Base-by-base conservation (phyloP, 1,284 basidiomycete species). In the Ustilago crameri region DNA sequence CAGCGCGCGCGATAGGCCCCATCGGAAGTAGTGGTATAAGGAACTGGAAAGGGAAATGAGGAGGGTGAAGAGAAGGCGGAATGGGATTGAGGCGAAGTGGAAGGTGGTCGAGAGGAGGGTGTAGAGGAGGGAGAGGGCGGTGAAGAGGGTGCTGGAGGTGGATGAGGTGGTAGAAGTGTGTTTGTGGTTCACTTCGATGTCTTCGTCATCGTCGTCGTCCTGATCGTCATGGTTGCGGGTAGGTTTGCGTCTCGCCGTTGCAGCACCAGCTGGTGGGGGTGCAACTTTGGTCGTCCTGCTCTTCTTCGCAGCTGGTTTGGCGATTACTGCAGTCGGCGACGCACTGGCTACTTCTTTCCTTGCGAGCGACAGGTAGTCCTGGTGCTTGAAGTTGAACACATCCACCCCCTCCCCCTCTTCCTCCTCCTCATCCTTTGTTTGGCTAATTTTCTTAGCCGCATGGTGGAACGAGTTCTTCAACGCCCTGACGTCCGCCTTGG, bases 311-410 rank as follows among this genome's bases (percentile, higher is more conserved):
- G 22, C 5, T 3, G 47, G 43, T 34, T 38, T 51, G 7, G 17
- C 9, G 9, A 66, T 23, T 9, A 55, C 51, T 15, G 56, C 46
- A 15, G 42, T 18, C 5, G 52, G 48, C 12, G 59, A 51, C 5
- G 51, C 23, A 26, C 22, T 50, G 2, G 58, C 37, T 0, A 49
- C 38, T 8, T 32, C 35, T 15, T 37, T 37, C 3, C 41, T 2
- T 0, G 44, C 27, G 17, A 44, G 43, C 2, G 41, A 17, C 9
- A 73, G 41, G 24, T 73, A 73, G 30, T 68, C 65, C 10, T 57
- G 22, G 35, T 68, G 65, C 9, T 47, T 68, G 27, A 73, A 73
- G 15, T 64, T 60, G 49, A 71, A 74, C 20, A 70, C 58, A n/a
- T 63, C 63, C 15, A 57, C 32, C 5, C 18, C 52, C 56, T 14